Percentiles rank a stretch among this genome's conserved stretches.
Evolutionary conservation across 202 grass and related monocot species (phyloP).

Genomic region (Carex sylvatica): DNA sequence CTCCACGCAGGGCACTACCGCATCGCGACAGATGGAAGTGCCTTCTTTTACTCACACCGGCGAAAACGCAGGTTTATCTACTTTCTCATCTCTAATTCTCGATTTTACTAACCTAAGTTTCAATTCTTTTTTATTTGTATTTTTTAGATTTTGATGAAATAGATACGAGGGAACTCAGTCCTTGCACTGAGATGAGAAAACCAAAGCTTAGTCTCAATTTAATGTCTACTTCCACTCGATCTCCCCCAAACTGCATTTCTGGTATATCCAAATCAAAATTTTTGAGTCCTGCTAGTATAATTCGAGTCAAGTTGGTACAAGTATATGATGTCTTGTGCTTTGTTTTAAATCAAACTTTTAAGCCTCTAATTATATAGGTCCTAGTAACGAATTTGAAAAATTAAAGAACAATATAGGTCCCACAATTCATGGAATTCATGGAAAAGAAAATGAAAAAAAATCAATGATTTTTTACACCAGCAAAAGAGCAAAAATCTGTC

Average conservation of each 20-base stretch:
- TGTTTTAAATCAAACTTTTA: background rate
- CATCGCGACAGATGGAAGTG: no score
- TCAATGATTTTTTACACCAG: no score
- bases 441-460: no score
- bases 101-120: background rate
- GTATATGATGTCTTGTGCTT: background rate
- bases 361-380: background rate
- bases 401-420: no score
- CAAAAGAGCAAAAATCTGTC: no score
- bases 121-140: slow-evolving; percentile 2
- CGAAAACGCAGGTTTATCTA: no score
- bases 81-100: no score
- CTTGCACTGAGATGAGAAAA: slow-evolving; percentile 31
- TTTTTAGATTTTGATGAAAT: slow-evolving; percentile 43
- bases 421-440: no score
- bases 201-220: slow-evolving; percentile 25
- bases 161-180: slow-evolving; percentile 31
- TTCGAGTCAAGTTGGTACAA: background rate
- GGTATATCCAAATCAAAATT: background rate
- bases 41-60: no score
- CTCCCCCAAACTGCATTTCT: background rate
- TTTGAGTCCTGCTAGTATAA: background rate
- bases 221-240: background rate
- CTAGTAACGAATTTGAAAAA: no score
- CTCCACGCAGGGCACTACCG: no score